phyloP scores from a whole-genome alignment of 352 stramenopile genomes.

The Saprolegnia parasitica region DNA sequence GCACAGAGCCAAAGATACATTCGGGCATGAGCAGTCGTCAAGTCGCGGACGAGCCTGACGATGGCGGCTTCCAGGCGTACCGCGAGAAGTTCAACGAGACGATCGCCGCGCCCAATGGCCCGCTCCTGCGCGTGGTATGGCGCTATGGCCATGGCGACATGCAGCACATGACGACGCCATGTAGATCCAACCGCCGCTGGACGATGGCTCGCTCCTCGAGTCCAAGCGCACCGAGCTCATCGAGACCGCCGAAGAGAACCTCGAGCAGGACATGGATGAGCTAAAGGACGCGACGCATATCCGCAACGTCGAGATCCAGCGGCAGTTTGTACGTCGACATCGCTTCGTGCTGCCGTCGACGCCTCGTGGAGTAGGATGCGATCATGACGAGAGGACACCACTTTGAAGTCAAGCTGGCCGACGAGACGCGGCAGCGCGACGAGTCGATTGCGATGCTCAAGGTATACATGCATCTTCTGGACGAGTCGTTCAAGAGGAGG shows the following conservation, averaged over 20 bases:
- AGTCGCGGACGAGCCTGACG: not conserved
- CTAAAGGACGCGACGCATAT: constrained; percentile 70
- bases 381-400: constrained; percentile 56
- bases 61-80: constrained; percentile 37
- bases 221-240: constrained; percentile 71
- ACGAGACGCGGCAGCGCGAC: constrained; percentile 60
- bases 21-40: constrained; percentile 2
- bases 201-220: constrained; percentile 46
- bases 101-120: constrained; percentile 41
- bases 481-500: not conserved
- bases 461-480: constrained; percentile 5
- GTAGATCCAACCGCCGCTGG: constrained; percentile 55
- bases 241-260: constrained; percentile 61
- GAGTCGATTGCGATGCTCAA: constrained; percentile 39
- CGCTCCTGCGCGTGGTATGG: constrained; percentile 40
- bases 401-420: constrained; percentile 46
- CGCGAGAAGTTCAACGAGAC: constrained; percentile 51
- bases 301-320: constrained; percentile 82
- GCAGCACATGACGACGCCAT: too few species aligned
- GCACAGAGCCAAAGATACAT: constrained; percentile 11
- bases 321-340: constrained; percentile 52
- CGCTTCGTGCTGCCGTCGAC: not conserved
- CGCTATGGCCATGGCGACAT: not conserved
- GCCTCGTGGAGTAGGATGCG: constrained; percentile 40
- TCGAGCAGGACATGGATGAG: constrained; percentile 78